phyloP scores from a whole-genome alignment of 2,329 filamentous ascomycete genomes.

The Stagonosporopsis rhizophila region DNA sequence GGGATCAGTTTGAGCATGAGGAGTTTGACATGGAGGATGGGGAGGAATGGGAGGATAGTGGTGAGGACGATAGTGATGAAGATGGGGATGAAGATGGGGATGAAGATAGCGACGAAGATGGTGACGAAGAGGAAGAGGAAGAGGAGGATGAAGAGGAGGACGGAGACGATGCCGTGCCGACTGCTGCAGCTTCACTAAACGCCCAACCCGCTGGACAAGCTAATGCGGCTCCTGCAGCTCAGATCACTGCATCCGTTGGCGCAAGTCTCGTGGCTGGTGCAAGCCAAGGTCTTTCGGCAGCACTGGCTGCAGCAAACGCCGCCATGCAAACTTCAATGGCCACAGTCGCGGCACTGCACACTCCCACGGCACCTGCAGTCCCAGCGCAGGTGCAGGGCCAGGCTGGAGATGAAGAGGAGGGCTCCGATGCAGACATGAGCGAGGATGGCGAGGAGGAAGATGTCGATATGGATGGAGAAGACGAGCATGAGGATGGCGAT shows the following conservation, averaged over 20 bases:
- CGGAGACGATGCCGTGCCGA: neutral
- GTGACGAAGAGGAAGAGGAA: conserved; percentile 5
- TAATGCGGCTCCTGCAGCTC: neutral
- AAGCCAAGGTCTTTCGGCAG: neutral
- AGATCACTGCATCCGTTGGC: neutral
- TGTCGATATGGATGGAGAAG: conserved; percentile 6
- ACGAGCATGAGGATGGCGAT: neutral
- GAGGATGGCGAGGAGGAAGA: conserved; percentile 10
- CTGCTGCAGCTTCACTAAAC: neutral
- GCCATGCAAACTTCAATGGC: neutral
- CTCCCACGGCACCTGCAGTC: neutral
- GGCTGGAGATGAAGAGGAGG: neutral
- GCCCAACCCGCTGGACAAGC: neutral
- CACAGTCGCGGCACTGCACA: neutral
- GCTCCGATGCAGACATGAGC: neutral
- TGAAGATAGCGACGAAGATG: conserved; percentile 16
- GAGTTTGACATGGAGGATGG: conserved; percentile 9
- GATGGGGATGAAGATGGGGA: conserved; percentile 20
- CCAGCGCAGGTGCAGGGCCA: neutral
- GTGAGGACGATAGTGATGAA: conserved; percentile 19
- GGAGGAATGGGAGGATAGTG: conserved; percentile 18
- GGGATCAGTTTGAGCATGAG: conserved; percentile 16
- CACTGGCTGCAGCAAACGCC: neutral
- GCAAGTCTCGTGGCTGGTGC: neutral
- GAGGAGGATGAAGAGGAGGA: neutral